phyloP scores from a whole-genome alignment of 2,329 filamentous ascomycete species.

The Arthroderma sp. region DNA sequence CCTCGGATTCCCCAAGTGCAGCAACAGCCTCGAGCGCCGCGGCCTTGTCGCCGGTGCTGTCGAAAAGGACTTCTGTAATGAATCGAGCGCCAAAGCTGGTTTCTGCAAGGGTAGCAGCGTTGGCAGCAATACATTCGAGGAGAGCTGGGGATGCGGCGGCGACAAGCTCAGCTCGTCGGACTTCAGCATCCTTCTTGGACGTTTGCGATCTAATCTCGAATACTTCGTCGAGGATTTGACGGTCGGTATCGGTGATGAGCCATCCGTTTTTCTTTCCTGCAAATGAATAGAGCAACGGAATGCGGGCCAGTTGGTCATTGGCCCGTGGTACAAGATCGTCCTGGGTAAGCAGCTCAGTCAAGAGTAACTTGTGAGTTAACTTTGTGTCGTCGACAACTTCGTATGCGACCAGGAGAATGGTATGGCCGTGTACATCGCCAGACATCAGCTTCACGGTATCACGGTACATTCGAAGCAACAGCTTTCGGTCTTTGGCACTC shows the following conservation, averaged over 20 bases:
- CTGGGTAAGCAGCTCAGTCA: slow-evolving; percentile 72
- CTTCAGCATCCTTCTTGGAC: slow-evolving; percentile 79
- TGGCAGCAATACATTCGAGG: slow-evolving; percentile 58
- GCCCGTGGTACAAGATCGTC: slow-evolving; percentile 35
- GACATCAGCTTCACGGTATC: slow-evolving; percentile 80
- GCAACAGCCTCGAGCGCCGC: slow-evolving; percentile 58
- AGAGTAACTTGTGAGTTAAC: slow-evolving; percentile 70
- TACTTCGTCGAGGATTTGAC: slow-evolving; percentile 63
- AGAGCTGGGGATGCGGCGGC: slow-evolving; percentile 62
- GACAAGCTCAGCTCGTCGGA: slow-evolving; percentile 63
- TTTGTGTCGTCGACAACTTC: slow-evolving; percentile 94
- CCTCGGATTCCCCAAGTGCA: slow-evolving; percentile 31
- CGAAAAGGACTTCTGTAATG: slow-evolving; percentile 69
- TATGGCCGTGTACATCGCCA: slow-evolving; percentile 63
- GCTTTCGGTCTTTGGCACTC: slow-evolving; percentile 82
- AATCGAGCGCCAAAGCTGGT: slow-evolving; percentile 80
- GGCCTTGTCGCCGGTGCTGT: slow-evolving; percentile 62
- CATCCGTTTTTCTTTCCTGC: slow-evolving; percentile 50
- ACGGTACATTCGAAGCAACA: slow-evolving; percentile 78
- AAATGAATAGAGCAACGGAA: slow-evolving; percentile 69
- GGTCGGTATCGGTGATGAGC: slow-evolving; percentile 51
- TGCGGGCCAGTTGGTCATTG: slow-evolving; percentile 40
- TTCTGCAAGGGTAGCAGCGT: slow-evolving; percentile 55
- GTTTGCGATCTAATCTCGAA: slow-evolving; percentile 68
- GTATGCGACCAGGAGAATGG: slow-evolving; percentile 71